These are phyloP conservation scores for Pleurozium schreberi DNA, from an alignment of 225 moss, liverwort and hornwort species.

Conservation along the genomic window DNA sequence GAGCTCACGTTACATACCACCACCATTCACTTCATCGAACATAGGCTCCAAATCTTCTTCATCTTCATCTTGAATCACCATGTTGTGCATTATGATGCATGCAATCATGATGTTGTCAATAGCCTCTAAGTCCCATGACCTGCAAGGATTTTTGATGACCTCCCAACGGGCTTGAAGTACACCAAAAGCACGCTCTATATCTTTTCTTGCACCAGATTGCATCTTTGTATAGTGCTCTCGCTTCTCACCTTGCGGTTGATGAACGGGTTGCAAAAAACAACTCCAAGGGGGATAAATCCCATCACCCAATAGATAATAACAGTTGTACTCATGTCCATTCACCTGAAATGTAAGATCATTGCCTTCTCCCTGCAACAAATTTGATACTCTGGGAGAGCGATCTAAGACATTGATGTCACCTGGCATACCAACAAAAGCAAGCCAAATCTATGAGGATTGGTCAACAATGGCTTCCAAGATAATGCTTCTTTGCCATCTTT, in stretches of 20 bases:
- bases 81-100: background rate
- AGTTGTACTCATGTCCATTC: no score
- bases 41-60: background rate
- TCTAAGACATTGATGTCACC: no score
- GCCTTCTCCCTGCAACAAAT: no score
- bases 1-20: fast-evolving
- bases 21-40: background rate
- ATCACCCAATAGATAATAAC: no score
- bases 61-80: background rate
- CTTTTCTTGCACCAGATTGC: background rate
- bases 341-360: no score
- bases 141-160: background rate
- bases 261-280: background rate
- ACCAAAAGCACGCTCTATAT: background rate
- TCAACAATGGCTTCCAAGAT: no score
- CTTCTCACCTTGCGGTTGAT: background rate
- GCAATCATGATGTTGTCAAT: background rate
- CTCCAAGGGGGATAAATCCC: no score
- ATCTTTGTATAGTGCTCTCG: background rate
- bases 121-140: background rate
- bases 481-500: no score
- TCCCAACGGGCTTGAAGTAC: background rate
- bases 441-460: no score
- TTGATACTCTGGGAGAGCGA: no score
- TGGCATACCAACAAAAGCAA: no score